These are phyloP conservation scores for Bruguiera parviflora DNA, from an alignment of 345 rosid species.

Conservation along the genomic window DNA sequence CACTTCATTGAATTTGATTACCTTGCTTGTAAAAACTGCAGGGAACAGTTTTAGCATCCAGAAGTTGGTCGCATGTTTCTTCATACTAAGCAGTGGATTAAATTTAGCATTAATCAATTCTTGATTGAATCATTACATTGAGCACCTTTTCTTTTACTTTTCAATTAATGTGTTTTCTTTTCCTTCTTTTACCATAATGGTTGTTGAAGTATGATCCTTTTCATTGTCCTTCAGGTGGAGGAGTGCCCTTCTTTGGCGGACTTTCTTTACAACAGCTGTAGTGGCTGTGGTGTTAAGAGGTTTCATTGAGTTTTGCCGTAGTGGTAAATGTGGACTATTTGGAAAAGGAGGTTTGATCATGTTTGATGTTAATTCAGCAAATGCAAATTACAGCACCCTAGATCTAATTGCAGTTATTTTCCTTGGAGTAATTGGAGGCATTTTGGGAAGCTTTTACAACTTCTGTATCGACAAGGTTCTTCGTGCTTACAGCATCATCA, in stretches of 20 bases:
- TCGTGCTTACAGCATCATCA: slow-evolving; percentile 68
- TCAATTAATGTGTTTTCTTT: neutral
- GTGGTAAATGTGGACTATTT: slow-evolving; percentile 78
- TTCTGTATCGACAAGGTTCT: slow-evolving; percentile 79
- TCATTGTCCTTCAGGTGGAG: slow-evolving; percentile 66
- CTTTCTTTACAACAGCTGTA: slow-evolving; percentile 90
- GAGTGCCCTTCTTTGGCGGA: slow-evolving; percentile 95
- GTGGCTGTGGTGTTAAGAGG: slow-evolving; percentile 87
- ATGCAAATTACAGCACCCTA: slow-evolving; percentile 42
- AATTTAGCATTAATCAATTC: no score
- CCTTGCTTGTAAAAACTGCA: neutral
- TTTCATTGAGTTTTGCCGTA: slow-evolving; percentile 59
- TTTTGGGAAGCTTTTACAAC: slow-evolving; percentile 85
- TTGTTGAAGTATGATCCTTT: slow-evolving; percentile 9
- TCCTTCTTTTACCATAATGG: neutral
- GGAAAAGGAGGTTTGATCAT: slow-evolving; percentile 93
- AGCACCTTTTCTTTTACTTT: neutral
- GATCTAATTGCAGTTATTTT: slow-evolving; percentile 79
- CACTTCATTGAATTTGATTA: no score
- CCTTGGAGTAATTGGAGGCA: slow-evolving; percentile 75
- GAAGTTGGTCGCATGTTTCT: no score
- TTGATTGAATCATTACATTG: neutral
- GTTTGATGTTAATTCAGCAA: slow-evolving; percentile 71
- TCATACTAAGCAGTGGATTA: no score
- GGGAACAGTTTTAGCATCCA: neutral